These are phyloP conservation scores for Monosporozyma aerobia DNA, from an alignment of 805 yeast species.

Conservation along the genomic window DNA sequence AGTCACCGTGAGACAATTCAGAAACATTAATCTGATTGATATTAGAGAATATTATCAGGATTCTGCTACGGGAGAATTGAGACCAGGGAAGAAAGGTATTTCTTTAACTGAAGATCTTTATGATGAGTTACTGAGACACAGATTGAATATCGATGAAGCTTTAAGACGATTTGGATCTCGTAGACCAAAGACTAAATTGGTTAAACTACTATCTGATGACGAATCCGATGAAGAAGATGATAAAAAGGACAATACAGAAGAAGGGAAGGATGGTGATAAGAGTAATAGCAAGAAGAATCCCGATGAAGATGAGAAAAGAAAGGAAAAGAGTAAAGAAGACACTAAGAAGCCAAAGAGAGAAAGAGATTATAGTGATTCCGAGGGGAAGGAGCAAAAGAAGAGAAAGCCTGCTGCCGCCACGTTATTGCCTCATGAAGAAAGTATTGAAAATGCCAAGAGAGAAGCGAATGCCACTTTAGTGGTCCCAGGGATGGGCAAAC, in stretches of 20 bases:
- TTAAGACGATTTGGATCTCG: conserved; percentile 30
- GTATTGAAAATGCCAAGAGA: conserved; percentile 24
- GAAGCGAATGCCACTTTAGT: conserved; percentile 27
- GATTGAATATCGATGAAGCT: conserved; percentile 31
- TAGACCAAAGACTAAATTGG: conserved; percentile 26
- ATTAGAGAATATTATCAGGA: conserved; percentile 74
- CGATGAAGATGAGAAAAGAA: not conserved
- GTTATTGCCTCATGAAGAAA: conserved; percentile 23
- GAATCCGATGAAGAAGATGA: conserved; percentile 19
- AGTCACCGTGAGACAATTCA: conserved; percentile 65
- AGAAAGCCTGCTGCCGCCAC: conserved; percentile 30
- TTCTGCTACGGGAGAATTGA: conserved; percentile 45
- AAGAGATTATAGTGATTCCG: conserved; percentile 2
- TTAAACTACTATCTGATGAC: conserved; percentile 24
- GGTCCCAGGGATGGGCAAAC: conserved; percentile 20
- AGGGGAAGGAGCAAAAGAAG: conserved; percentile 16
- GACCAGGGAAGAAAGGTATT: conserved; percentile 70
- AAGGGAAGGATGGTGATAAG: conserved; percentile 3
- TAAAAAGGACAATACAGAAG: conserved; percentile 1
- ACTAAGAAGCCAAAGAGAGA: conserved; percentile 6
- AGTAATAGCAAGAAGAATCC: conserved; percentile 3
- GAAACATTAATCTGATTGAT: conserved; percentile 60
- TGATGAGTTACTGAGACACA: conserved; percentile 29
- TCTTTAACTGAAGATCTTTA: conserved; percentile 31
- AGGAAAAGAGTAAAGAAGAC: conserved; percentile 3